Conservation (phyloP, 176 grass and related monocot species). For the Triticum aestivum region IWGSC_CS_RefSeq_v2.1 NC_057811.1:426403843-426404342, state of each 20-base stretch:
- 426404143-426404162: conserved; percentile 39
- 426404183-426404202: conserved; percentile 50
- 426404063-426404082: conserved; percentile 38
- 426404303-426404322: conserved; percentile 34
- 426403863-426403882: conserved; percentile 85
- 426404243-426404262: conserved; percentile 27
- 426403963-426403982: conserved; percentile 45
- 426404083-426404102: conserved; percentile 12
- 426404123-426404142: conserved; percentile 43
- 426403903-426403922: conserved; percentile 37
- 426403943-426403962: conserved; percentile 42
- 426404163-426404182: conserved; percentile 43
- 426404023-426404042: conserved; percentile 36
- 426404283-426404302: conserved; percentile 9
- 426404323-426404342: conserved; percentile 17
- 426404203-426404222: conserved; percentile 33
- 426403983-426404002: conserved; percentile 46
- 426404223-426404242: conserved; percentile 40
- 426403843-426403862: conserved; percentile 53
- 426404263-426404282: conserved; percentile 12
- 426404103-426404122: conserved; percentile 11
- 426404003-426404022: conserved; percentile 38
- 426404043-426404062: conserved; percentile 29
- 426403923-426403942: conserved; percentile 45
- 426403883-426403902: conserved; percentile 40